phyloP scores from a whole-genome alignment of 1,284 basidiomycete genomes.

The Leccinum pallidistipes region DNA sequence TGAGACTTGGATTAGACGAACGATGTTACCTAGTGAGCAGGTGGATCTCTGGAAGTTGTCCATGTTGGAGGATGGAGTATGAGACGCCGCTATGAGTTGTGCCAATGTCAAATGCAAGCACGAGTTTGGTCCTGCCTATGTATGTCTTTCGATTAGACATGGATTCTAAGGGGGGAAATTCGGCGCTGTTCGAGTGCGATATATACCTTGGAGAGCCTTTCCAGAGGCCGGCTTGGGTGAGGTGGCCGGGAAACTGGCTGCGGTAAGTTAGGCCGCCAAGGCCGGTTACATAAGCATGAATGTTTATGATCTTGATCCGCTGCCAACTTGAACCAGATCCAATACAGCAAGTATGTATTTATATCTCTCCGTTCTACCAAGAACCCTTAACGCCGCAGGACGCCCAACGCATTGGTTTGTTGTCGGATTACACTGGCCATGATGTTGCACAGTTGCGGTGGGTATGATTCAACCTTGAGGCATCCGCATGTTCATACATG shows the following conservation, averaged over 20 bases:
- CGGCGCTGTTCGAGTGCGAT: background rate
- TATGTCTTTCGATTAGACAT: background rate
- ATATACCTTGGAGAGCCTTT: background rate
- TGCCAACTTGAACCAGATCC: too few species aligned
- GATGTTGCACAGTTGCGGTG: background rate
- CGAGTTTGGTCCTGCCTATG: background rate
- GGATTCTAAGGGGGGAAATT: background rate
- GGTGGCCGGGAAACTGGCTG: background rate
- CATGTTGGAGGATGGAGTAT: background rate
- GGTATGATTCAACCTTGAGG: background rate
- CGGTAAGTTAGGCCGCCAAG: too few species aligned
- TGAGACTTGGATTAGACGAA: background rate
- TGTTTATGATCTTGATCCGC: too few species aligned
- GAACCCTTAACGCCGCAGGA: background rate
- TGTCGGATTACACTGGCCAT: background rate
- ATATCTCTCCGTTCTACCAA: background rate
- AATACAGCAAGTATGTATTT: background rate
- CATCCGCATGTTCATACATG: background rate
- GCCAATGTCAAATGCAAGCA: background rate
- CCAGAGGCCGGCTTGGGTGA: background rate
- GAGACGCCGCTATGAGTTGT: background rate
- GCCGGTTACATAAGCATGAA: background rate
- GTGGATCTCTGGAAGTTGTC: background rate
- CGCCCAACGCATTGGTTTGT: background rate
- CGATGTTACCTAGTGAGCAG: background rate